A percentile compares a stretch with the other conserved stretches of the same genome.
Conservation (phyloP, 23 red algal species). For the Gracilaria domingensis region DNA sequence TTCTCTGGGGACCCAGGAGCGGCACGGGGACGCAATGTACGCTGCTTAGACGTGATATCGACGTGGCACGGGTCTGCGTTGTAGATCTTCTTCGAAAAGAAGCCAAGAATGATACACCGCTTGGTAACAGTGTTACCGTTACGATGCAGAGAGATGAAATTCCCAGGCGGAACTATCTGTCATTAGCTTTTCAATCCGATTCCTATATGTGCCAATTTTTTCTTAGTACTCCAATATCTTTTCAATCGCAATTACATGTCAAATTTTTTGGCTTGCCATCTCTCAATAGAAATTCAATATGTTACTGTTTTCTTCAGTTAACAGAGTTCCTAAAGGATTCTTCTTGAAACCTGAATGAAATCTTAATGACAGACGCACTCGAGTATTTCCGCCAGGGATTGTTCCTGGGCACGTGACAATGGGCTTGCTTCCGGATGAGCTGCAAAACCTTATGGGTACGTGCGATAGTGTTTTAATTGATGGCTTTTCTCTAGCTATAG, state of each 20-base stretch:
- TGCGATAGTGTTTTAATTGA: conserved; percentile 85
- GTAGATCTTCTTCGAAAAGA: conserved; percentile 85
- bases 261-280: too few species aligned
- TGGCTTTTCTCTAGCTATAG: conserved; percentile 90
- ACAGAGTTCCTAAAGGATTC: too few species aligned
- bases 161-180: too few species aligned
- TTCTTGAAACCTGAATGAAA: too few species aligned
- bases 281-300: too few species aligned
- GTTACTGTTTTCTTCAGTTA: too few species aligned
- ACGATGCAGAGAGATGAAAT: conserved; percentile 85
- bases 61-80: conserved; percentile 74
- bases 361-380: too few species aligned
- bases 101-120: conserved; percentile 34
- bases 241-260: too few species aligned
- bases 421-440: conserved; percentile 69
- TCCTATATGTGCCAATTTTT: too few species aligned
- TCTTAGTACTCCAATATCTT: too few species aligned
- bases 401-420: conserved; percentile 92
- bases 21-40: conserved; percentile 95
- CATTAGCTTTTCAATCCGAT: too few species aligned
- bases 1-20: conserved; percentile 88
- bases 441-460: conserved; percentile 9
- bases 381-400: too few species aligned
- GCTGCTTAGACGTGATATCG: conserved; percentile 71
- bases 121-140: conserved; percentile 65